Evolutionary conservation across 2,329 filamentous ascomycete species (phyloP).

Genomic region (Xylariomycetidae sp.): DNA sequence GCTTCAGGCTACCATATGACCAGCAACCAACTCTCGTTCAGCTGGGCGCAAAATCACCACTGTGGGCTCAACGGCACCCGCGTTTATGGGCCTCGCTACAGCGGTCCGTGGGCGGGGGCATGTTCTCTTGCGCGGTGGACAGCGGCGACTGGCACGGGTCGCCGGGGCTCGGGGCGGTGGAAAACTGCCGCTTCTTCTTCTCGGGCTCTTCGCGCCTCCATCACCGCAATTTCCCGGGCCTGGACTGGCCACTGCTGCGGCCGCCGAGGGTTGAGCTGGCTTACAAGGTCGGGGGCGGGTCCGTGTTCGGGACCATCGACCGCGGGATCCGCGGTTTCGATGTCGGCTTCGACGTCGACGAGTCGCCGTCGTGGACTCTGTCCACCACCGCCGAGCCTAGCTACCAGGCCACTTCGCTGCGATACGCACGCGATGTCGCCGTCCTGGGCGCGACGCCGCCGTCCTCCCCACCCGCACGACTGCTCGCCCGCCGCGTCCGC

Average conservation of each 20-base stretch:
- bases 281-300: slow-evolving; percentile 25
- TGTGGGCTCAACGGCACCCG: slow-evolving; percentile 16
- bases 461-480: neutral
- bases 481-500: slow-evolving; percentile 22
- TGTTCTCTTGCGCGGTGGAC: slow-evolving; percentile 33
- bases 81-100: slow-evolving; percentile 28
- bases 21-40: slow-evolving; percentile 31
- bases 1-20: slow-evolving; percentile 22
- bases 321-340: slow-evolving; percentile 34
- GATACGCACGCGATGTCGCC: slow-evolving; percentile 7
- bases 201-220: slow-evolving; percentile 27
- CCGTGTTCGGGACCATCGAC: slow-evolving; percentile 11
- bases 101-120: slow-evolving; percentile 28
- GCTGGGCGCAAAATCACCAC: slow-evolving; percentile 23
- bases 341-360: slow-evolving; percentile 20
- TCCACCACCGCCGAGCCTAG: slow-evolving; percentile 25
- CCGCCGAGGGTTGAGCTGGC: slow-evolving; percentile 36
- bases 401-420: slow-evolving; percentile 18
- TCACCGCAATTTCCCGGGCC: slow-evolving; percentile 20
- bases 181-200: slow-evolving; percentile 28
- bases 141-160: slow-evolving; percentile 33
- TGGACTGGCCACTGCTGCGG: slow-evolving; percentile 22
- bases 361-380: slow-evolving; percentile 33
- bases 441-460: too few species aligned
- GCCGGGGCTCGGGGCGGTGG: slow-evolving; percentile 22